phyloP scores from a whole-genome alignment of 1,139 yeast species.

The Scheffersomyces segobiensis region DNA sequence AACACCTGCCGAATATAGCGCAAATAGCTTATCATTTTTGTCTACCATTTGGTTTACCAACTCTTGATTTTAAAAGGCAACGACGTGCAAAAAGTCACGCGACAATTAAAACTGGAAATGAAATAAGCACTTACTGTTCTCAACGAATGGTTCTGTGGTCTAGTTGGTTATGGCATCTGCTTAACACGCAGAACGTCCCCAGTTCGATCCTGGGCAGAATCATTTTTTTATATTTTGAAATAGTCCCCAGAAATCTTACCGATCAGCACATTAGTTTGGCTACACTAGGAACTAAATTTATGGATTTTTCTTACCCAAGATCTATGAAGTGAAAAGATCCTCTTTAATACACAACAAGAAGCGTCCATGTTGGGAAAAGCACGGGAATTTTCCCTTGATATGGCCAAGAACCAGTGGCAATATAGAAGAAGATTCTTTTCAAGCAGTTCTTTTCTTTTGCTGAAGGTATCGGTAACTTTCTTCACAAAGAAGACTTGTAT shows the following conservation, averaged over 20 bases:
- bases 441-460: neutral
- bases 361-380: slow-evolving; percentile 7
- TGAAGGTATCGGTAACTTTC: slow-evolving; percentile 46
- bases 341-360: neutral
- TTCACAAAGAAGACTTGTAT: slow-evolving; percentile 82
- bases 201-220: slow-evolving; percentile 99
- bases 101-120: too few species aligned
- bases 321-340: neutral
- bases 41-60: too few species aligned
- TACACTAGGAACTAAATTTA: neutral
- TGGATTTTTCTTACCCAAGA: neutral
- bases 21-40: too few species aligned
- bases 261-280: neutral
- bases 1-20: neutral
- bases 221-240: slow-evolving; percentile 37
- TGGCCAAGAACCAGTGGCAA: slow-evolving; percentile 5
- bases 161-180: slow-evolving; percentile 99
- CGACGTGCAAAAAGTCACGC: too few species aligned
- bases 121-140: too few species aligned
- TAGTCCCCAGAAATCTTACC: neutral
- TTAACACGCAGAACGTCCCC: slow-evolving; percentile 99
- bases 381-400: slow-evolving; percentile 15
- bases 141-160: slow-evolving; percentile 75
- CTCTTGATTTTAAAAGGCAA: too few species aligned
- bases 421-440: neutral